Evolutionary conservation across 768 basidiomycete species (phyloP).

Genomic region (Mrakia gelida): DNA sequence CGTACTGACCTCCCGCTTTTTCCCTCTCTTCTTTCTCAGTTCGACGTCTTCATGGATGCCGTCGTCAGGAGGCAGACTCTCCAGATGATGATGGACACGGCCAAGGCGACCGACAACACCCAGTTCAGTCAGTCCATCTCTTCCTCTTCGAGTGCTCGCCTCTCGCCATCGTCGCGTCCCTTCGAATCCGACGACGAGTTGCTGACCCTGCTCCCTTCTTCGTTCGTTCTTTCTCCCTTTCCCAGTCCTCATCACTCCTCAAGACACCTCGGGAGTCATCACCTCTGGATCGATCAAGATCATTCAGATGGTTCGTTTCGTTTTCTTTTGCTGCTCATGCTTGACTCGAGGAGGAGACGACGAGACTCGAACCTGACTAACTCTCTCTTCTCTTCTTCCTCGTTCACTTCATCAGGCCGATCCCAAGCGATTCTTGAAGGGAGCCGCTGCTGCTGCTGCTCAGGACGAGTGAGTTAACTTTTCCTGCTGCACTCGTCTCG

Average conservation of each 20-base stretch:
- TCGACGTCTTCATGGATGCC: conserved; percentile 82
- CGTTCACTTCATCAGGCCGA: not conserved
- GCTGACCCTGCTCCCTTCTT: not conserved
- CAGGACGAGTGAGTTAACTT: not conserved
- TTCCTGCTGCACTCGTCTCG: no score
- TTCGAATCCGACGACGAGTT: not conserved
- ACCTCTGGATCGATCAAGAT: conserved; percentile 25
- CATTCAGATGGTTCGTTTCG: conserved; percentile 28
- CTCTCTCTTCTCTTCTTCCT: not conserved
- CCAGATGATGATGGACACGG: conserved; percentile 74
- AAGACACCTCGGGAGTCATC: conserved; percentile 30
- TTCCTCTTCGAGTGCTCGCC: not conserved
- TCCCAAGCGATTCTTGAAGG: not conserved
- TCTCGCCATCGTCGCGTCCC: not conserved
- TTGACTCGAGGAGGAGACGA: not conserved
- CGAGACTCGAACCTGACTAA: not conserved
- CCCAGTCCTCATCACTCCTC: conserved; percentile 32
- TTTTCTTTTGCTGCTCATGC: not conserved
- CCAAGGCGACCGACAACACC: conserved; percentile 16
- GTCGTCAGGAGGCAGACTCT: conserved; percentile 74
- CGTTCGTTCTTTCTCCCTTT: not conserved
- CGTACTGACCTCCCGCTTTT: not conserved
- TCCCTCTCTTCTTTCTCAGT: conserved; percentile 42
- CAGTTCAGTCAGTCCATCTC: conserved; percentile 15
- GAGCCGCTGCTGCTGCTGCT: not conserved